phyloP scores from a whole-genome alignment of 768 basidiomycete genomes.

The Amanita molliuscula region DNA sequence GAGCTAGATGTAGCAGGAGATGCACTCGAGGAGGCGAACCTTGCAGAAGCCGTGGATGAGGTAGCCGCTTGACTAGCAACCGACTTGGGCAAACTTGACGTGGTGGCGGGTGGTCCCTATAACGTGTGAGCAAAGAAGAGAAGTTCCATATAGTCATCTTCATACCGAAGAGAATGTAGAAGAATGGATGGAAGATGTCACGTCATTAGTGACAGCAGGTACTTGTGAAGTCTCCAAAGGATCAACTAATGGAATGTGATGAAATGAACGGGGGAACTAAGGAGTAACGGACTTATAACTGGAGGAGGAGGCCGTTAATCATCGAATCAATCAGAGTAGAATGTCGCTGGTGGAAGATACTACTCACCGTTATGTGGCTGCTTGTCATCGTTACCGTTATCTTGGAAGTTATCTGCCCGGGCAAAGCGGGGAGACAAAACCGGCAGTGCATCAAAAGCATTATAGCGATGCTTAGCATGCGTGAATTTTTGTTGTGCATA shows the following conservation, averaged over 20 bases:
- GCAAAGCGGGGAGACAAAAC: background rate
- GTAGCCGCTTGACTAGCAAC: background rate
- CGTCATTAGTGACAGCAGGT: background rate
- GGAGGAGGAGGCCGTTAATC: background rate
- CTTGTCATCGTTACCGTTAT: background rate
- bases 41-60: background rate
- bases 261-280: background rate
- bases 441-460: background rate
- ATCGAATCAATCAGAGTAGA: background rate
- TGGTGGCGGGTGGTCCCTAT: background rate
- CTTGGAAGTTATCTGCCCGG: background rate
- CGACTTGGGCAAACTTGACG: background rate
- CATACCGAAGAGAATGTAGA: background rate
- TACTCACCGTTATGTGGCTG: background rate
- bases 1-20: background rate
- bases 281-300: background rate
- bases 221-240: background rate
- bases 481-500: background rate
- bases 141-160: too few relatives aligned
- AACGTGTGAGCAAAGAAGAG: background rate
- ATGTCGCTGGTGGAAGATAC: background rate
- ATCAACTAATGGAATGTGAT: background rate
- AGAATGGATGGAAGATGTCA: background rate
- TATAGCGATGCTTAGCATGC: background rate
- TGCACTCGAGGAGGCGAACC: background rate